Percentiles rank a stretch among this genome's conserved stretches.
phyloP scores from a whole-genome alignment of 352 stramenopile species.

The Phytophthora brassicae region DNA sequence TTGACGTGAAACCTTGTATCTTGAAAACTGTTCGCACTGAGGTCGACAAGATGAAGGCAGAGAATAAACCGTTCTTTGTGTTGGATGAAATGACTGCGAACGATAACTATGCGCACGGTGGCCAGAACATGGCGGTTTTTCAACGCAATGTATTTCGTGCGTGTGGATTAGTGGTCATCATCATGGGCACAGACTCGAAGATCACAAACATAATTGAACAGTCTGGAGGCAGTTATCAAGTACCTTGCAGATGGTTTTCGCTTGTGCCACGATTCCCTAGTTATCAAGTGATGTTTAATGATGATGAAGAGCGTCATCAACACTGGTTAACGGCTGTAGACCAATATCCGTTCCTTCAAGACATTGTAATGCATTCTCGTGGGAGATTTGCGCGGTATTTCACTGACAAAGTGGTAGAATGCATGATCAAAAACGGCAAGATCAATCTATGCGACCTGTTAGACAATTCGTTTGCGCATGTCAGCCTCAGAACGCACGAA shows the following conservation, averaged over 20 bases:
- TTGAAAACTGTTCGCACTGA: background rate
- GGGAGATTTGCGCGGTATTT: conserved; percentile 14
- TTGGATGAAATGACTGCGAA: conserved; percentile 23
- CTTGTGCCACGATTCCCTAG: conserved; percentile 10
- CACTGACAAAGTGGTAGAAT: conserved; percentile 1
- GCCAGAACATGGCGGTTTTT: conserved; percentile 2
- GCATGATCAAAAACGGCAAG: background rate
- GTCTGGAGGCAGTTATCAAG: background rate
- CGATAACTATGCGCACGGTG: background rate
- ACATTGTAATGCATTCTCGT: conserved; percentile 6
- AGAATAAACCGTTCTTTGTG: conserved; percentile 14
- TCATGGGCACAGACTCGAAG: conserved; percentile 14
- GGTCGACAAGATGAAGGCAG: conserved; percentile 1
- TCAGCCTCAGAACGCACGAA: background rate
- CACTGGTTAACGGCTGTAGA: background rate
- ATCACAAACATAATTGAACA: background rate
- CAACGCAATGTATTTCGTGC: conserved; percentile 16
- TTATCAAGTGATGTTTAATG: no score
- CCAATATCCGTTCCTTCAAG: conserved; percentile 1
- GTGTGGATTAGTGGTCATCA: conserved; percentile 10
- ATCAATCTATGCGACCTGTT: conserved; percentile 5
- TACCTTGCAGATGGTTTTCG: background rate
- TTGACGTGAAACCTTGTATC: conserved; percentile 1
- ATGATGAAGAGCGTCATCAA: background rate
- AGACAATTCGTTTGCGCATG: background rate